Conservation (phyloP, 176 grass and related monocot species). For the Carex kokanica region DNA sequence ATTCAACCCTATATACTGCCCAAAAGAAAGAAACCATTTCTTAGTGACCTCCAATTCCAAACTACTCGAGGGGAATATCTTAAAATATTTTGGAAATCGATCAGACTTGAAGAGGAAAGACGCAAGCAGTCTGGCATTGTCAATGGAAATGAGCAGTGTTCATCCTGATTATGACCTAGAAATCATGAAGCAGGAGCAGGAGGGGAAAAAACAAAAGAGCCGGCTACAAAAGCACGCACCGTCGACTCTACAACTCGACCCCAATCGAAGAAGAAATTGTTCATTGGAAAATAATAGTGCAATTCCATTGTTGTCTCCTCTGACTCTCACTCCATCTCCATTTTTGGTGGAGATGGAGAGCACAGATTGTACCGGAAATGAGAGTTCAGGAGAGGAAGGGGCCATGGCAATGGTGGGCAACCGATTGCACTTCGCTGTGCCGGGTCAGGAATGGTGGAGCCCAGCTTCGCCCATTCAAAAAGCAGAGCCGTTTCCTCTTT, state of each 20-base stretch:
- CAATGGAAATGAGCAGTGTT: neutral
- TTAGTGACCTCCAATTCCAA: neutral
- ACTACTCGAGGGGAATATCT: neutral
- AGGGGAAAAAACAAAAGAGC: constrained; percentile 30
- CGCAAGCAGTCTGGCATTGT: neutral
- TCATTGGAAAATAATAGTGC: neutral
- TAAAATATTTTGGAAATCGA: neutral
- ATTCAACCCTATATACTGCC: neutral
- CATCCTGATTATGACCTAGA: neutral
- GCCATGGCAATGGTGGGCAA: constrained; percentile 27
- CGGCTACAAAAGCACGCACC: constrained; percentile 65
- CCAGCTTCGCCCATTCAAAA: constrained; percentile 40
- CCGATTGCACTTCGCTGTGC: constrained; percentile 25
- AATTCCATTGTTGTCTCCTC: constrained; percentile 33
- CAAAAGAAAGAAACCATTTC: neutral
- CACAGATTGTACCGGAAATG: neutral
- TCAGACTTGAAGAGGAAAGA: neutral
- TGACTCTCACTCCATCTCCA: neutral
- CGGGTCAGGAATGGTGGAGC: constrained; percentile 33
- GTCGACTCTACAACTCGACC: constrained; percentile 55
- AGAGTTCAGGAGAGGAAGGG: constrained; percentile 14
- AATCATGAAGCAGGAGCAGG: neutral
- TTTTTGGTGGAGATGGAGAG: neutral
- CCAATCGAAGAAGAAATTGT: neutral
- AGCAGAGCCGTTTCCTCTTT: constrained; percentile 46